Evolutionary conservation across 2,329 filamentous ascomycete species (phyloP).

Genomic region (Fusarium sp.): DNA sequence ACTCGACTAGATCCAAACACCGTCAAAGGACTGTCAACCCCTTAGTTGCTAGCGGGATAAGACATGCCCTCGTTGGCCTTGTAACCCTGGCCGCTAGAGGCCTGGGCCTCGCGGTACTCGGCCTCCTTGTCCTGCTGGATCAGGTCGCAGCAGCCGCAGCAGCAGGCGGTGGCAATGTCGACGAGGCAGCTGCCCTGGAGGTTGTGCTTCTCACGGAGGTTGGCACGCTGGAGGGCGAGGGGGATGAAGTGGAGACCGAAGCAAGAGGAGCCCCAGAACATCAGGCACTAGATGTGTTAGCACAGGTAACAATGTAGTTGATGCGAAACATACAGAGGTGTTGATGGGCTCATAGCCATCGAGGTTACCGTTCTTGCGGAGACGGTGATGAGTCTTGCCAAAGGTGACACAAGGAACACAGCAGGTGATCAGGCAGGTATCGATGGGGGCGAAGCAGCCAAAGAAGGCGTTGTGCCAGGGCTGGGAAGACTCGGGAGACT

Average conservation of each 20-base stretch:
- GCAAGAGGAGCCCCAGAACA: conserved; percentile 56
- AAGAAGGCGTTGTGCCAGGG: conserved; percentile 57
- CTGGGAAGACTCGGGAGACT: conserved; percentile 52
- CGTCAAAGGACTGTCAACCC: background rate
- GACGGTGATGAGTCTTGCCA: conserved; percentile 60
- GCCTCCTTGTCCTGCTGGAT: conserved; percentile 63
- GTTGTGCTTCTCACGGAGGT: conserved; percentile 58
- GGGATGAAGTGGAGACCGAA: conserved; percentile 57
- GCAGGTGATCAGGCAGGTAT: conserved; percentile 58
- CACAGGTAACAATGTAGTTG: too few relatives aligned
- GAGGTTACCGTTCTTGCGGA: conserved; percentile 54
- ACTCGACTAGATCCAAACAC: conserved; percentile 2
- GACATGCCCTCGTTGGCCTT: conserved; percentile 39
- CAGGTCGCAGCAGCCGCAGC: conserved; percentile 58
- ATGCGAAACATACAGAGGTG: conserved; percentile 53
- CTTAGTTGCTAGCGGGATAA: conserved; percentile 18
- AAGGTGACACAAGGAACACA: conserved; percentile 62
- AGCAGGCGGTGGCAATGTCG: conserved; percentile 57
- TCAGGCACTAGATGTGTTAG: conserved; percentile 52
- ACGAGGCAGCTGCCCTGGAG: conserved; percentile 57
- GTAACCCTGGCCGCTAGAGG: conserved; percentile 28
- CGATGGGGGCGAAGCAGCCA: conserved; percentile 58
- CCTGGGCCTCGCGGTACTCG: conserved; percentile 48
- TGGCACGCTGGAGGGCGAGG: conserved; percentile 58
- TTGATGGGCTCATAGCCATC: conserved; percentile 60